A percentile compares a stretch with the other conserved stretches of the same genome.
phyloP scores from a whole-genome alignment of 1,284 basidiomycete species.

The Mycena sp. region DNA sequence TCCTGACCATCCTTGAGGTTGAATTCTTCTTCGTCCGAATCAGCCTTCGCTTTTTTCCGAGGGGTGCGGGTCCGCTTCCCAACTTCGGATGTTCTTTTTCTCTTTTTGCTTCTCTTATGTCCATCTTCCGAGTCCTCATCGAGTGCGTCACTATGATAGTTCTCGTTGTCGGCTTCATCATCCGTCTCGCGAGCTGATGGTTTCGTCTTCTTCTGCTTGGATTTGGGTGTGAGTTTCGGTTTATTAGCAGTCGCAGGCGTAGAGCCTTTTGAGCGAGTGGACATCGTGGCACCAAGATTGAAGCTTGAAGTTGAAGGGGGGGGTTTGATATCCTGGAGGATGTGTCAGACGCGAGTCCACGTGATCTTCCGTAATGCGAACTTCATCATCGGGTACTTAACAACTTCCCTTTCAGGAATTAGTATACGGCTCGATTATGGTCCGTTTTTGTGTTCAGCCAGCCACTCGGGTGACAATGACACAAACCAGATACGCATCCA shows the following conservation, averaged over 20 bases:
- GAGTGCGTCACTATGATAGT: slow-evolving; percentile 60
- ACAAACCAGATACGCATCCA: too few relatives aligned
- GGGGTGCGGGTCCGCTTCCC: slow-evolving; percentile 41
- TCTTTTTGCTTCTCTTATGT: slow-evolving; percentile 42
- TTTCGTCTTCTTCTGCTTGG: slow-evolving; percentile 2
- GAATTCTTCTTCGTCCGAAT: slow-evolving; percentile 51
- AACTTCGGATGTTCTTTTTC: slow-evolving; percentile 46
- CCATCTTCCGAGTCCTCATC: slow-evolving; percentile 51
- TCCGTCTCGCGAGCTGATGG: neutral
- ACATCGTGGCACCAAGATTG: neutral
- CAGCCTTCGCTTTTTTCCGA: slow-evolving; percentile 38
- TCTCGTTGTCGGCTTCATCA: slow-evolving; percentile 28
- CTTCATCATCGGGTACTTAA: too few relatives aligned
- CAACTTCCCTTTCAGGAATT: too few relatives aligned
- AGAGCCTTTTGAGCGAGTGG: slow-evolving; percentile 5
- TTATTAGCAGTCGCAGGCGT: neutral
- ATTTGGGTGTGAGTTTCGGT: neutral
- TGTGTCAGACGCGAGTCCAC: neutral
- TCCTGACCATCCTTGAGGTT: slow-evolving; percentile 74
- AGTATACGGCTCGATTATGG: too few relatives aligned
- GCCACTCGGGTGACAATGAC: too few relatives aligned
- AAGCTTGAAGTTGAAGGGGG: neutral
- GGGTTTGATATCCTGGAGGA: slow-evolving; percentile 11
- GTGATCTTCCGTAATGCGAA: too few relatives aligned
- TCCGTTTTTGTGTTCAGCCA: too few relatives aligned